A percentile compares a stretch with the other conserved stretches of the same genome.
Conservation (phyloP, 768 basidiomycete species). For the Hygrophorus pudorinus region DNA sequence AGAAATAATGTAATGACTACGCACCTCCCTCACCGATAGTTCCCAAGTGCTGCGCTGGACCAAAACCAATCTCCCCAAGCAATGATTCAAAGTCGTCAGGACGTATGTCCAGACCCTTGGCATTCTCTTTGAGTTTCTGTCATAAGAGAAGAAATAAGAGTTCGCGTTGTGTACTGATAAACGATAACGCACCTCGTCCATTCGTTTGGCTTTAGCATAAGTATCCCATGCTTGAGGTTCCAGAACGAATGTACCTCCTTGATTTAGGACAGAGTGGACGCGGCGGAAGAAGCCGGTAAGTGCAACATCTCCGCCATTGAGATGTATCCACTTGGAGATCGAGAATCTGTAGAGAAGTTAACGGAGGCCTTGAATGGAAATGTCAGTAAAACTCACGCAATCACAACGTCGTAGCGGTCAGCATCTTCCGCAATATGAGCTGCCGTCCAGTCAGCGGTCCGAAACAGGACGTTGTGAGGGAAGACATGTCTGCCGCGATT, state of each 20-base stretch:
- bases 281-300: conserved; percentile 58
- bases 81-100: conserved; percentile 53
- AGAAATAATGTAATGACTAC: conserved; percentile 10
- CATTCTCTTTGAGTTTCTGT: conserved; percentile 52
- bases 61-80: conserved; percentile 56
- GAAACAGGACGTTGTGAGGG: conserved; percentile 73
- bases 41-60: conserved; percentile 35
- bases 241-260: conserved; percentile 61
- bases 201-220: conserved; percentile 68
- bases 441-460: conserved; percentile 64
- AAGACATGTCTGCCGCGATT: conserved; percentile 33
- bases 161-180: neutral
- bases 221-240: conserved; percentile 84
- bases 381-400: conserved; percentile 47
- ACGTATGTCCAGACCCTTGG: conserved; percentile 41
- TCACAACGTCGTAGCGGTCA: conserved; percentile 62
- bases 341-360: conserved; percentile 50
- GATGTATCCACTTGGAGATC: conserved; percentile 87
- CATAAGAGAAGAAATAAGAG: neutral
- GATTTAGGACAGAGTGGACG: conserved; percentile 43
- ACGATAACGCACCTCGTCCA: conserved; percentile 37
- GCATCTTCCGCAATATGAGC: conserved; percentile 44
- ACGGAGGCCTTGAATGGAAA: neutral
- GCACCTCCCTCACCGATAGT: conserved; percentile 56
- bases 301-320: conserved; percentile 70